Evolutionary conservation across 2,329 filamentous ascomycete species (phyloP), one percentile per base, ranked within the genome.

Genomic region (Parascedosporium putredinis): DNA sequence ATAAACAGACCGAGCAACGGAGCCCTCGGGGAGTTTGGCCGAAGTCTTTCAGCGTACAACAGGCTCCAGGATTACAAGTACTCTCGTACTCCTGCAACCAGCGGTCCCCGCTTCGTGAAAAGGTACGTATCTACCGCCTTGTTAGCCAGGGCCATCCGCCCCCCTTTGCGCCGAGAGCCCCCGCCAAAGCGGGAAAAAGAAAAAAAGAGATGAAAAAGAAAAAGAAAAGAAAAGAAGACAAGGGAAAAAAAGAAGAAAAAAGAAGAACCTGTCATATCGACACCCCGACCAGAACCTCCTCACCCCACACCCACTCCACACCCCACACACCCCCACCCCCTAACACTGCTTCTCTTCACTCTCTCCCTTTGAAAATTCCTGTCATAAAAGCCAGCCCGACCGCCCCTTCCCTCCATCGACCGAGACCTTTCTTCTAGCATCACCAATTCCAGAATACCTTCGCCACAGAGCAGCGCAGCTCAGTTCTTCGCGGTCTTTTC

Each of bases 101-200:
- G n/a, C n/a, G n/a, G 36, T 40, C 36, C 36, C 42, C 42, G 42
- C 42, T 44, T 27, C 18, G 42, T 5, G 7, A 42, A 42, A 24
- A 14, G 42, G 42, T 40, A 40, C 36, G 36, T 40, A 40, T 18
- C 36, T n/a, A 40, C 12, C 2, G 22, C 7, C 42, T 12, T 31
- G 27, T 27, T 27, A 24, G 20, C 42, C 42, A 44, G 42, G 42
- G 42, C 34, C 14, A n/a, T 16, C 46, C 8, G 9, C 34, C 34
- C 46, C 46, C 46, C 46, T 49, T 49, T 34, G 40, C 46, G 46
- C 46, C 46, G 46, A n/a, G n/a, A 49, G 46, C 46, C 34, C 46
- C 34, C 46, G 18, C 34, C 46, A n/a, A n/a, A n/a, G 33, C 18
- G 31, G 14, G 36, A 40, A 16, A 48, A n/a, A n/a, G n/a, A n/a